These are phyloP conservation scores for Claviceps sp. DNA, from an alignment of 2,329 filamentous ascomycete species.

Conservation along the genomic window DNA sequence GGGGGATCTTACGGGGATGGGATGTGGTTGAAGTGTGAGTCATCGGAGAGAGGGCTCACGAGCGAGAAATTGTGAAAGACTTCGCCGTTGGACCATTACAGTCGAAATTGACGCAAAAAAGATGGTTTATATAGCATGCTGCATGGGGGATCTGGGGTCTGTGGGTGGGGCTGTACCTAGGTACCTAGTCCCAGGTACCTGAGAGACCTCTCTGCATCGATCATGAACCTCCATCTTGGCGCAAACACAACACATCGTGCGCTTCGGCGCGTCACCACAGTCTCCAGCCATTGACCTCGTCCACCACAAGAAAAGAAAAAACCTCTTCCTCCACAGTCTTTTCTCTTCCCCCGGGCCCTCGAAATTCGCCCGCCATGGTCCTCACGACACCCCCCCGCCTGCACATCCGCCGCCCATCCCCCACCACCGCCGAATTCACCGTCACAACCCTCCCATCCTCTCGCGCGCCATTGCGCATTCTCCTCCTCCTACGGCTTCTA, in stretches of 20 bases:
- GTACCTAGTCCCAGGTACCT: background rate
- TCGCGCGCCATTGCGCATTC: slow-evolving; percentile 32
- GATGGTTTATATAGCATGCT: slow-evolving; percentile 15
- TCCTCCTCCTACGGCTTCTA: slow-evolving; percentile 26
- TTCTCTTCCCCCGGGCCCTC: slow-evolving; percentile 31
- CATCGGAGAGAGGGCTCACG: background rate
- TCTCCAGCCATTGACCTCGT: background rate
- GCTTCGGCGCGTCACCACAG: background rate
- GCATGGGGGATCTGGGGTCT: background rate
- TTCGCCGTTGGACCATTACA: slow-evolving; percentile 53
- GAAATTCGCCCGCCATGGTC: too few species aligned
- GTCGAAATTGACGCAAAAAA: slow-evolving; percentile 19
- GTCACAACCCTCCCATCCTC: slow-evolving; percentile 63
- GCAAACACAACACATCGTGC: background rate
- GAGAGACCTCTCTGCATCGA: background rate
- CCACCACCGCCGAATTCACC: slow-evolving; percentile 84
- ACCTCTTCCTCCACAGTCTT: background rate
- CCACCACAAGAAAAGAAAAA: background rate
- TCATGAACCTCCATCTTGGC: background rate
- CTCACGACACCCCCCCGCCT: slow-evolving; percentile 43
- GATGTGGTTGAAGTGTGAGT: slow-evolving; percentile 22
- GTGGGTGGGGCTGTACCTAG: background rate
- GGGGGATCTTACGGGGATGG: slow-evolving; percentile 44
- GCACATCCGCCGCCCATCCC: slow-evolving; percentile 55
- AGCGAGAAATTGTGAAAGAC: slow-evolving; percentile 37